Evolutionary conservation across 352 stramenopile genomes (phyloP), one percentile per base, ranked within the genome.

Genomic region (Phytophthora sansomeana): DNA sequence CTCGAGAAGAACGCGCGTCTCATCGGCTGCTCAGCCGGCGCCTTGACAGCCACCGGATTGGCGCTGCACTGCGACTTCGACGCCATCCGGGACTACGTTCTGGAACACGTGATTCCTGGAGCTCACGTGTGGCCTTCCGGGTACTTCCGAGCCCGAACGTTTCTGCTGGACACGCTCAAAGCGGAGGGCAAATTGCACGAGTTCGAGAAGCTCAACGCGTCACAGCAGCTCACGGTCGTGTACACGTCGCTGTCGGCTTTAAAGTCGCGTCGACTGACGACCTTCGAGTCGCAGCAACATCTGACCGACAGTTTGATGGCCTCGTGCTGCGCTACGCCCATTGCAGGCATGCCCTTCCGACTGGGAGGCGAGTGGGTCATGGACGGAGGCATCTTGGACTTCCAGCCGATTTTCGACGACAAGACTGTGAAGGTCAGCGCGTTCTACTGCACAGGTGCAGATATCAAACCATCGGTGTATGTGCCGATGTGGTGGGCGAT

Each of bases 391-490:
- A 58, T 95, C 28, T 80, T 94, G 14, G 84, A 93, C 65, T 94
- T 97, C 63, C 83, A 95, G 70, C 90, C 90, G n/a, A 74, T 91
- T 19, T 79, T 85, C 42, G 81, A 93, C 53, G 72, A 64, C 7
- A 77, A 82, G 36, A 97, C 88, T 1, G 71, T 97, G 58, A 93
- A 82, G 0, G 72, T 96, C 36, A 95, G 85, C 43, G 85, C 88
- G 17, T 92, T 97, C 69, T 97, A 96, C 77, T 96, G 85, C 70
- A 90, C 85, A 9, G 72, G 78, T 14, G 87, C 88, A 6, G 89
- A 96, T 67, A 97, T 96, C 63, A 96, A 96, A 62, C 88, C 90
- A 10, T 96, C 85, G 33, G 82, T 87, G n/a, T 97, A 96, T 58
- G 86, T 97, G 59, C 90, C 89, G 2, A 88, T 96, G 79, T 95